Evolutionary conservation across 352 stramenopile species (phyloP).

Genomic region (Phytophthora nicotianae): DNA sequence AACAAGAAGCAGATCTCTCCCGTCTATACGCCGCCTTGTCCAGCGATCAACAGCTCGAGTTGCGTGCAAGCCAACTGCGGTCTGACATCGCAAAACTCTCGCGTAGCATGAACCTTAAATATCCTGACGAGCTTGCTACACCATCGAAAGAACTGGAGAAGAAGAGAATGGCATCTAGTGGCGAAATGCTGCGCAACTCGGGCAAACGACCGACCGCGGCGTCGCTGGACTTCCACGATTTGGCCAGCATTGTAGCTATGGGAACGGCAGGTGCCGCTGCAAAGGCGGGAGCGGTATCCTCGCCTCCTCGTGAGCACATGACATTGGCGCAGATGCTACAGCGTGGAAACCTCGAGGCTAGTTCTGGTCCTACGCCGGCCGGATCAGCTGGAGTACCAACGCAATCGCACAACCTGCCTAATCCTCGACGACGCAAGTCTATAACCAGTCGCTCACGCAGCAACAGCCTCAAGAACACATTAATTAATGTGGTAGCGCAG

Average conservation of each 20-base stretch:
- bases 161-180: slow-evolving; percentile 22
- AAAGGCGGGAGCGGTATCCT: slow-evolving; percentile 15
- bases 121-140: slow-evolving; percentile 41
- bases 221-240: slow-evolving; percentile 59
- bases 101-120: slow-evolving; percentile 78
- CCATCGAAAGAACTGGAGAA: slow-evolving; percentile 27
- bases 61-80: slow-evolving; percentile 66
- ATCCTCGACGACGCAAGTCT: slow-evolving; percentile 56
- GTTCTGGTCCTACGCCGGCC: slow-evolving; percentile 9
- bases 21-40: slow-evolving; percentile 63
- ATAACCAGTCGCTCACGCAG: slow-evolving; percentile 63
- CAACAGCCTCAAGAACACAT: slow-evolving; percentile 69
- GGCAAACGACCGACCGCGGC: slow-evolving; percentile 35
- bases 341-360: slow-evolving; percentile 27
- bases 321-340: slow-evolving; percentile 46
- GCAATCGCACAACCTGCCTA: slow-evolving; percentile 43
- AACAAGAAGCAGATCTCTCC: slow-evolving; percentile 81
- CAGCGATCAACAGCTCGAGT: slow-evolving; percentile 64
- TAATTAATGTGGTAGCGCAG: slow-evolving; percentile 69
- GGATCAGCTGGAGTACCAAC: background rate
- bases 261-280: slow-evolving; percentile 35
- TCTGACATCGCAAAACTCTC: slow-evolving; percentile 76
- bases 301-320: slow-evolving; percentile 35
- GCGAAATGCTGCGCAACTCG: slow-evolving; percentile 2
- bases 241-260: slow-evolving; percentile 49